Evolutionary conservation across 495 filamentous ascomycete genomes (phyloP).

Genomic region (Massariosphaeria phaeospora): DNA sequence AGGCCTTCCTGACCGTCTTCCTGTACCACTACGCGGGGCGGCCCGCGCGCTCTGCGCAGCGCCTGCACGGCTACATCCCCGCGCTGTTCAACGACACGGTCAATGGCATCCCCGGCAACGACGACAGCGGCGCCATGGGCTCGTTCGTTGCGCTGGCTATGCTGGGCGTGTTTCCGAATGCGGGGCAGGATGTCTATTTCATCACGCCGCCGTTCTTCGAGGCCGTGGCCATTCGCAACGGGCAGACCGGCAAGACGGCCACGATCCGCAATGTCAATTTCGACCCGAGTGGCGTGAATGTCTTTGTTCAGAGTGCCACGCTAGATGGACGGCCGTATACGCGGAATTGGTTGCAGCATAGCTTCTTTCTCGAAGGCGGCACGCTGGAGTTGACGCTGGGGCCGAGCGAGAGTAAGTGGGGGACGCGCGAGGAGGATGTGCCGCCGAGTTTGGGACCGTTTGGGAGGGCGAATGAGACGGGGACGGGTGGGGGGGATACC

Average conservation of each 20-base stretch:
- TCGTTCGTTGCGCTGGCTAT: conserved; percentile 65
- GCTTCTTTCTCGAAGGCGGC: conserved; percentile 67
- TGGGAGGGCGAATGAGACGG: conserved; percentile 14
- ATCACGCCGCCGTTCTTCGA: conserved; percentile 58
- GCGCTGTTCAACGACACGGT: conserved; percentile 58
- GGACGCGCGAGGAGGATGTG: conserved; percentile 56
- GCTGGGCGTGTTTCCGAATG: conserved; percentile 72
- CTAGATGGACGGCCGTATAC: conserved; percentile 60
- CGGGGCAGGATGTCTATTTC: conserved; percentile 71
- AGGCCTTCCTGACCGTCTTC: conserved; percentile 62
- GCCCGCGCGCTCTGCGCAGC: conserved; percentile 57
- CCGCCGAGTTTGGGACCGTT: conserved; percentile 51
- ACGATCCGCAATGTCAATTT: conserved; percentile 59
- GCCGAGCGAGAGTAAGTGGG: conserved; percentile 63
- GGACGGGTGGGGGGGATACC: not conserved
- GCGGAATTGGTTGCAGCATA: conserved; percentile 68
- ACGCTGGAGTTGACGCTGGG: conserved; percentile 65
- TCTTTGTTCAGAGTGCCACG: conserved; percentile 67
- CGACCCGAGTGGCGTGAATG: conserved; percentile 50
- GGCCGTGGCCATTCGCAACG: conserved; percentile 56
- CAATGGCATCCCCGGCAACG: conserved; percentile 66
- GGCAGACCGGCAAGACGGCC: conserved; percentile 58
- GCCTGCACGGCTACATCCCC: conserved; percentile 63
- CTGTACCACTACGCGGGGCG: conserved; percentile 71
- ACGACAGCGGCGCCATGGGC: conserved; percentile 70